Base-by-base conservation (phyloP, 2,329 filamentous ascomycete species). In the Cryphonectria naterciae region DNA sequence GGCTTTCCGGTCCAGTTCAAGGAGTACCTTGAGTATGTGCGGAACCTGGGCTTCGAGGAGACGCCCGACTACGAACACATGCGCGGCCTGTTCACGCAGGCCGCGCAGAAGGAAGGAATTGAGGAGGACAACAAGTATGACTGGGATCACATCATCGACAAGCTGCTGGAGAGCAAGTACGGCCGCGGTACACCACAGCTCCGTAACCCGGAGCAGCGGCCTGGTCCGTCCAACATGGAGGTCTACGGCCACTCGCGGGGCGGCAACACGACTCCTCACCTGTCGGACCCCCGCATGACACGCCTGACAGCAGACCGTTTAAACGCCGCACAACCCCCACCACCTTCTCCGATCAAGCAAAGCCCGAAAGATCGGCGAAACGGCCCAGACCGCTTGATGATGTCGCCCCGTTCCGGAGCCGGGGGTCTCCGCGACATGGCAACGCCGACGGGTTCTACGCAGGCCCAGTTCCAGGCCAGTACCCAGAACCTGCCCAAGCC, bases 61-160 rank as follows among this genome's bases (percentile, higher is more conserved):
- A 97, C 94, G 0, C 96, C 96, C 39, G 96, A 99, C 83, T 99
- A 99, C 84, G 96, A 98, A 81, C 97, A 98, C 83, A 89, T 98
- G 71, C 93, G 96, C 65, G 95, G 98, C 79, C 90, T 99, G 70
- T 97, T 99, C 85, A 98, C 95, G 1, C 93, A 97, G 82, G 94
- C 95, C 28, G 71, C 71, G 15, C 69, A 65, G n/a, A 69, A 72
- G n/a, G 64, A 72, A 41, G 70, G 70, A 10, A 88, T 98, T 74
- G 97, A 98, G 88, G 95, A 94, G 80, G 96, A 99, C 82, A 96
- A 96, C 78, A 95, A 98, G 81, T 99, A 98, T 82, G 96, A 99
- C 84, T 99, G 96, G 96, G 71, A 72, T 58, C 65, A 70, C 25
- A 67, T 72, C 56, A 62, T 72, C 60, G 66, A 68, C 56, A 68